Evolutionary conservation across 2,329 filamentous ascomycete genomes (phyloP).

Genomic region (Metarhizium anisopliae): DNA sequence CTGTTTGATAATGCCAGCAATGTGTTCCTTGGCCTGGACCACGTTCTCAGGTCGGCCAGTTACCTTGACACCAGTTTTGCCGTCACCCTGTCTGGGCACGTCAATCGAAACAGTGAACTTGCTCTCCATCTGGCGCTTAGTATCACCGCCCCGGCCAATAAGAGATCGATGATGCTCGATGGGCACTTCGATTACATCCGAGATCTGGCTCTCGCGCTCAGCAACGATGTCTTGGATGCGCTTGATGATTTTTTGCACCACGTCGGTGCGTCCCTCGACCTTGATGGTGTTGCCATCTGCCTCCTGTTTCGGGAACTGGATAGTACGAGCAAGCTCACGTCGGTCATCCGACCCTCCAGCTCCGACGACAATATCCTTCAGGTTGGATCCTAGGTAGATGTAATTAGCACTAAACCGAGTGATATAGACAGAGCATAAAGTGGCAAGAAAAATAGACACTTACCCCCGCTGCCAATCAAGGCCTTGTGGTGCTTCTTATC

Average conservation of each 20-base stretch:
- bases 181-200: conserved; percentile 70
- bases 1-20: conserved; percentile 69
- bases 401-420: conserved; percentile 4
- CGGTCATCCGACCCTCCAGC: conserved; percentile 86
- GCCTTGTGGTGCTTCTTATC: conserved; percentile 89
- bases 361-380: conserved; percentile 76
- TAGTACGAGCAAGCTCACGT: conserved; percentile 74
- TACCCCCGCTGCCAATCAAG: conserved; percentile 83
- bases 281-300: conserved; percentile 75
- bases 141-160: conserved; percentile 86
- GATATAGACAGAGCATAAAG: background rate
- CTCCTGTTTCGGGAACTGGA: conserved; percentile 90
- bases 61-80: conserved; percentile 78
- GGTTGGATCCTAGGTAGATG: conserved; percentile 56
- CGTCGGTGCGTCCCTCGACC: conserved; percentile 71
- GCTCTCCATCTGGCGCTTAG: conserved; percentile 74
- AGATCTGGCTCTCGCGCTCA: conserved; percentile 77
- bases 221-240: conserved; percentile 73
- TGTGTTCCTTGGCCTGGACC: conserved; percentile 78
- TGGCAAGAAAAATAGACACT: conserved; percentile 25
- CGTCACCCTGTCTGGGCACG: conserved; percentile 81
- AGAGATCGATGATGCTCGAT: conserved; percentile 83
- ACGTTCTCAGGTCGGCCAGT: conserved; percentile 71
- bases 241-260: conserved; percentile 83
- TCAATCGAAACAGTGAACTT: conserved; percentile 83